phyloP scores from a whole-genome alignment of 1,284 basidiomycete species.

The Omphalotus olearius region DNA sequence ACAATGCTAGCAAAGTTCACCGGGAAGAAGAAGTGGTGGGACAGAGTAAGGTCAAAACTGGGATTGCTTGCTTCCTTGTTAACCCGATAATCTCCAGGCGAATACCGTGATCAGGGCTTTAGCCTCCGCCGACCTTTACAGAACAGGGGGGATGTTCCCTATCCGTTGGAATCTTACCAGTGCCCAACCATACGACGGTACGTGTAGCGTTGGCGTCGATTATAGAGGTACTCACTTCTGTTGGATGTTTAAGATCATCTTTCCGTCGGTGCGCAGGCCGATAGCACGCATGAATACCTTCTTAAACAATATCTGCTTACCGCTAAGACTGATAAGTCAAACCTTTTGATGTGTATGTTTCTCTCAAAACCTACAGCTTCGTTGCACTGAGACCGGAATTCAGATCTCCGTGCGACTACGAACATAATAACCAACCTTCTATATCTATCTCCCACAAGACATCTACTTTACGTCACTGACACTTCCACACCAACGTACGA shows the following conservation, averaged over 20 bases:
- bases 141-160: slow-evolving; percentile 53
- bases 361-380: neutral
- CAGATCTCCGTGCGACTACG: slow-evolving; percentile 61
- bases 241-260: slow-evolving; percentile 35
- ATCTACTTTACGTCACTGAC: slow-evolving; percentile 71
- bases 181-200: slow-evolving; percentile 38
- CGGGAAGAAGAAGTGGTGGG: slow-evolving; percentile 40
- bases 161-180: slow-evolving; percentile 41
- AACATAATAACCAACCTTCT: slow-evolving; percentile 62
- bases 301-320: slow-evolving; percentile 71
- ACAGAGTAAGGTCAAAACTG: slow-evolving; percentile 33
- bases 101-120: slow-evolving; percentile 48
- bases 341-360: slow-evolving; percentile 60
- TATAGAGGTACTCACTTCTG: neutral
- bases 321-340: slow-evolving; percentile 50
- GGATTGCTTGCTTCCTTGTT: neutral
- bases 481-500: slow-evolving; percentile 26
- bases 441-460: slow-evolving; percentile 59
- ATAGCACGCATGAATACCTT: slow-evolving; percentile 74
- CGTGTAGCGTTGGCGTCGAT: slow-evolving; percentile 15
- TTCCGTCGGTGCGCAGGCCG: slow-evolving; percentile 61
- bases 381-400: slow-evolving; percentile 1
- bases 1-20: slow-evolving; percentile 53
- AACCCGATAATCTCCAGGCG: slow-evolving; percentile 32
- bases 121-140: slow-evolving; percentile 35